Evolutionary conservation across 2,329 filamentous ascomycete species (phyloP).

Genomic region (Myotisia sp.): DNA sequence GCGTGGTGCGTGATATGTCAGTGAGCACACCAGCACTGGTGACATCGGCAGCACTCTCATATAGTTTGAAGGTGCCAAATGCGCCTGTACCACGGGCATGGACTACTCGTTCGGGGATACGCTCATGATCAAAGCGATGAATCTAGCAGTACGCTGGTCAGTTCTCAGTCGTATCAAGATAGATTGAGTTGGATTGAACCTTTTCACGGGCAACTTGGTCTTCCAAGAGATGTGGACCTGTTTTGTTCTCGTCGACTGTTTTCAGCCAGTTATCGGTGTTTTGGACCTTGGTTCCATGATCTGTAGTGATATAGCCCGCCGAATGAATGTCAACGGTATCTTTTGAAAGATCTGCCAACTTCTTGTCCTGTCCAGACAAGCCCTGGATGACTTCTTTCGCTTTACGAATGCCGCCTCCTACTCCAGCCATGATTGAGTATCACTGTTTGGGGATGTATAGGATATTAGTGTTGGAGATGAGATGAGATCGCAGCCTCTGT

Average conservation of each 20-base stretch:
- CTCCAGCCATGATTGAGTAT: background rate
- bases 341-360: conserved; percentile 46
- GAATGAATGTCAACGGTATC: conserved; percentile 46
- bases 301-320: conserved; percentile 53
- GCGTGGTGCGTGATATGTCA: conserved; percentile 52
- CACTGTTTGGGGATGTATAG: background rate
- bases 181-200: conserved; percentile 29
- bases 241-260: conserved; percentile 46
- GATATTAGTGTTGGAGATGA: background rate
- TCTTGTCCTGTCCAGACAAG: conserved; percentile 26
- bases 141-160: conserved; percentile 21
- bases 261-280: conserved; percentile 69
- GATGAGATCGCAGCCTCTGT: conserved; percentile 12
- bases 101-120: conserved; percentile 54
- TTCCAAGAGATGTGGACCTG: conserved; percentile 55
- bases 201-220: conserved; percentile 61
- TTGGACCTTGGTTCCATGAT: conserved; percentile 59
- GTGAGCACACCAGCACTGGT: conserved; percentile 51
- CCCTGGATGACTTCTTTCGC: conserved; percentile 15
- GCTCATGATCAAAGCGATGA: conserved; percentile 59
- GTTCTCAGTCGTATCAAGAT: background rate
- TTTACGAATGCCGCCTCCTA: conserved; percentile 17
- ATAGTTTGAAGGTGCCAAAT: conserved; percentile 53
- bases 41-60: conserved; percentile 49
- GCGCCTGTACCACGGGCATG: conserved; percentile 52